Evolutionary conservation across 305 asterid species (phyloP), one percentile per base, ranked within the genome.

Genomic region (Solanum hybrid): DNA sequence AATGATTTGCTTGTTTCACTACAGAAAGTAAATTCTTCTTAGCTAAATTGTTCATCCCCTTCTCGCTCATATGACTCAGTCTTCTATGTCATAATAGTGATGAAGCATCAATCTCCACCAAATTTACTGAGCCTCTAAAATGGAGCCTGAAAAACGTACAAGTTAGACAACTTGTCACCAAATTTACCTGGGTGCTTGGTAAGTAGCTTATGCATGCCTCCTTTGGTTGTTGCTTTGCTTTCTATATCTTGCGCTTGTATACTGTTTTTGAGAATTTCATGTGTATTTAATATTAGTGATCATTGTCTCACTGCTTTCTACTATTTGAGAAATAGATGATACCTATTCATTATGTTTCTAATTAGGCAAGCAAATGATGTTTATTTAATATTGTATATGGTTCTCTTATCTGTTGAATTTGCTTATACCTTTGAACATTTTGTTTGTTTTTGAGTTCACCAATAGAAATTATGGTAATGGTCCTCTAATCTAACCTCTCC

Each of bases 161-260:
- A 40, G 14, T 40, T 40, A 11, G 51, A 40, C 5, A 40, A 40
- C 51, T 40, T 40, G 51, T 40, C 51, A 40, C 16, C 51, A 40
- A 40, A 40, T 40, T 40, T 40, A 40, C 51, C 4, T 40, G 51
- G 51, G 93, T 96, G 31, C 98, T 97, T 73, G 99, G 99, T 97
- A 32, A 89, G 98, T 92, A 24, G 51, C 86, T 79, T 42, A 9
- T 42, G 17, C 13, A 26, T 36, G 32, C 8, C 85, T 36, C 66
- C 4, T 38, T 38, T 26, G 34, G 26, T 17, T 81, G 14, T 81
- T 42, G 17, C 26, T 27, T 81, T 81, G 27, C 37, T 81, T 40
- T 81, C 26, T 80, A 40, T 81, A 81, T 81, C 72, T 81, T 9
- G 72, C 17, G 12, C 24, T 14, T 40, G 20, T 81, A 42, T 5